These are phyloP conservation scores for Orychophragmus violaceus DNA, from an alignment of 345 rosid species.

Conservation along the genomic window DNA sequence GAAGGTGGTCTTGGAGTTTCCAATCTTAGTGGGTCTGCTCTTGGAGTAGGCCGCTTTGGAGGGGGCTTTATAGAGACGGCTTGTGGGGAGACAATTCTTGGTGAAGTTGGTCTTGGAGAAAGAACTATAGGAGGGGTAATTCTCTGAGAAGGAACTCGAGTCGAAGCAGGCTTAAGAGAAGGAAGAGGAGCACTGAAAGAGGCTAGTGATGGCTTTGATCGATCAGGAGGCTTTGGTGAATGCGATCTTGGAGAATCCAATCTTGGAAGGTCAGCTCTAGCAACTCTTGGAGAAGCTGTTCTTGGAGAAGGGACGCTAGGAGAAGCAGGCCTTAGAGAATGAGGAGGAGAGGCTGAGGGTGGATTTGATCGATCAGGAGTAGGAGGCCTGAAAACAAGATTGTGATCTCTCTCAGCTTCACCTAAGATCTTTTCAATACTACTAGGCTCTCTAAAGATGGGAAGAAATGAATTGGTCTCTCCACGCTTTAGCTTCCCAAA, in stretches of 20 bases:
- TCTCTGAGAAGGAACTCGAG: conserved; percentile 32
- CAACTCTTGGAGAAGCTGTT: conserved; percentile 39
- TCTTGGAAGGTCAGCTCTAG: conserved; percentile 11
- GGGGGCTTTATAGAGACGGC: conserved; percentile 35
- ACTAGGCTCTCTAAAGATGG: conserved; percentile 79
- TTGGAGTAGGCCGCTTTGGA: neutral
- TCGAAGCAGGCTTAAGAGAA: conserved; percentile 25
- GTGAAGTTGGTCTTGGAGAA: conserved; percentile 31
- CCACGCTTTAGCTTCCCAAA: conserved; percentile 52
- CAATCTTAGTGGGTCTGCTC: conserved; percentile 39
- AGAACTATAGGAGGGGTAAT: conserved; percentile 40
- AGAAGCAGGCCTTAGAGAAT: conserved; percentile 34
- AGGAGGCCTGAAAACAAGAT: conserved; percentile 66
- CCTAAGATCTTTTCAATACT: conserved; percentile 90
- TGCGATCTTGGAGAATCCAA: conserved; percentile 18
- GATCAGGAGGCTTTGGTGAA: conserved; percentile 42
- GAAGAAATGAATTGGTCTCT: conserved; percentile 77
- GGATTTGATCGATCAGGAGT: conserved; percentile 11
- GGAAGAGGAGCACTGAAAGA: conserved; percentile 40
- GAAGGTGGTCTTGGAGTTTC: conserved; percentile 25
- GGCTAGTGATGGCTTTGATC: conserved; percentile 16
- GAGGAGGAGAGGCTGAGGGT: conserved; percentile 27
- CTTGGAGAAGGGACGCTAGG: conserved; percentile 30
- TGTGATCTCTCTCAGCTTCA: conserved; percentile 91
- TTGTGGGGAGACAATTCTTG: conserved; percentile 27